Evolutionary conservation across 78 protist species (phyloP).

Genomic region (Planoprotostelium fungivorum): DNA sequence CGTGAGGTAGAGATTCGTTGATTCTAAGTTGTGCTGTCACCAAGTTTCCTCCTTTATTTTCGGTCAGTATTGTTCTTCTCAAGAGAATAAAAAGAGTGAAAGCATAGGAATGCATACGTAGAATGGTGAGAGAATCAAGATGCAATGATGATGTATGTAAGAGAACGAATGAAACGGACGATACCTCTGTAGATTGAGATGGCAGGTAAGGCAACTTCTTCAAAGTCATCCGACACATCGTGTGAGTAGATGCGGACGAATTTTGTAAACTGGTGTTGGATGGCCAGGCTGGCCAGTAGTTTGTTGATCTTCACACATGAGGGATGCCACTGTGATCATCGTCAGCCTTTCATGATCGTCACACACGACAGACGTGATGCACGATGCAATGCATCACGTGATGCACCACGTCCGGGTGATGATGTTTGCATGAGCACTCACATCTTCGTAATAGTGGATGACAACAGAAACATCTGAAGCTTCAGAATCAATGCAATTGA

Average conservation of each 20-base stretch:
- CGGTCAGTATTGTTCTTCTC: too few relatives aligned
- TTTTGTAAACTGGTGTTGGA: background rate
- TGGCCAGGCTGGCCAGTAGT: background rate
- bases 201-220: background rate
- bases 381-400: too few relatives aligned
- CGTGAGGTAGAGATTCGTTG: background rate
- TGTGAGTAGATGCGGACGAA: background rate
- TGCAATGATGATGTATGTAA: too few relatives aligned
- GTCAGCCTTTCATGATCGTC: too few relatives aligned
- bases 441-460: background rate
- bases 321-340: background rate
- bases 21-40: background rate
- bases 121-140: too few relatives aligned
- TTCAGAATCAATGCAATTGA: background rate
- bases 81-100: too few relatives aligned
- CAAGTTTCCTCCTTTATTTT: background rate
- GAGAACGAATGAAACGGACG: background rate
- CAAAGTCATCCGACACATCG: background rate
- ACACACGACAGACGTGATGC: too few relatives aligned
- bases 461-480: background rate
- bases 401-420: too few relatives aligned
- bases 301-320: background rate
- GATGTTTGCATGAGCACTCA: background rate
- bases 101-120: too few relatives aligned
- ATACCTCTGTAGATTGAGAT: background rate